Base-by-base conservation (phyloP, 2,329 filamentous ascomycete species). In the Verticillium dahliae region DNA sequence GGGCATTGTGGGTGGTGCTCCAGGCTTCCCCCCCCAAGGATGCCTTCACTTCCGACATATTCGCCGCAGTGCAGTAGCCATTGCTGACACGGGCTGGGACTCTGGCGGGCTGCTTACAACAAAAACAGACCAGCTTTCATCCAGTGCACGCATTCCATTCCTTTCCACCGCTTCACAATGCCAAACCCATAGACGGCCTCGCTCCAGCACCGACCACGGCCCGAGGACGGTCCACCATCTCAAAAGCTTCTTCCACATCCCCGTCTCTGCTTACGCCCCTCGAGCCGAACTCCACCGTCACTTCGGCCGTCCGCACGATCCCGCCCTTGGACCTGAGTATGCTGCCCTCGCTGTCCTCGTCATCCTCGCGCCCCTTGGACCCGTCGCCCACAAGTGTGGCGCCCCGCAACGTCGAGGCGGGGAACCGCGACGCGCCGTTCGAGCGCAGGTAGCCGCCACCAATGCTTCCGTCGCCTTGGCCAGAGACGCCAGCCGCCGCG, bases 271-370 rank as follows among this genome's bases (percentile, higher is more conserved):
- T 57, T 34, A n/a, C 13, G 15, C 14, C 35, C 31, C 35, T 37
- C 15, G n/a, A 18, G n/a, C 63, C 61, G 45, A 62, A 66, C 18
- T 41, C 57, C 6, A 66, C 59, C 33, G 62, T 58, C 11, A 66
- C 59, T 27, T 66, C 62, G 1, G 63, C 63, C 41, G 65, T 66
- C 45, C 63, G 58, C 31, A 65, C 57, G 27, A 63, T 66, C 27
- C 63, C 63, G 41, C 62, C 59, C 37, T 60, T 61, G 34, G n/a
- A 56, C 54, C 62, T 34, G 18, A 66, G 58, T 22, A 65, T 66
- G 34, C 65, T 65, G 55, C 57, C 57, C 4, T 65, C 62, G 60
- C 64, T 65, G 31, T 56, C 45, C 45, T 52, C 45, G 18, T 52
- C 45, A 35, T 62, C 62, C 22, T 65, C 64, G 10, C 35, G 18